A percentile compares a stretch with the other conserved stretches of the same genome.
Conservation (phyloP, 768 basidiomycete species). For the Crucibulum laeve region DNA sequence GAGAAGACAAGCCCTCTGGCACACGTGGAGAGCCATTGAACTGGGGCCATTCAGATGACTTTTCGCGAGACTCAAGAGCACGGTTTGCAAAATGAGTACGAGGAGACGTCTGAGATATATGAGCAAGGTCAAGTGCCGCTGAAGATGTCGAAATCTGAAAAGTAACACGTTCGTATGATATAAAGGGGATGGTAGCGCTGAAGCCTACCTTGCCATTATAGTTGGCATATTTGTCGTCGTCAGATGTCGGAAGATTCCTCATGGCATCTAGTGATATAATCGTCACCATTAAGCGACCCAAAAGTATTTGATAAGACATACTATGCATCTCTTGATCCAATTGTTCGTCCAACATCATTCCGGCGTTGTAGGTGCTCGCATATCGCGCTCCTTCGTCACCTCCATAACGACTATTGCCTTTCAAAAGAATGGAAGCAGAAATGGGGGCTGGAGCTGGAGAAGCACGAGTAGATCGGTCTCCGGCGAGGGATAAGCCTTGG, state of each 20-base stretch:
- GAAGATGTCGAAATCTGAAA: slow-evolving; percentile 78
- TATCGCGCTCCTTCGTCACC: slow-evolving; percentile 58
- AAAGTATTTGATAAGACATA: slow-evolving; percentile 30
- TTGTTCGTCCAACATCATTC: slow-evolving; percentile 91
- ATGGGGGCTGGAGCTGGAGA: slow-evolving; percentile 52
- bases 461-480: slow-evolving; percentile 52
- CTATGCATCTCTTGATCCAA: slow-evolving; percentile 94
- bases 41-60: slow-evolving; percentile 92
- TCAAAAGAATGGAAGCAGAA: slow-evolving; percentile 49
- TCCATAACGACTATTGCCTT: slow-evolving; percentile 46
- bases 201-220: slow-evolving; percentile 64
- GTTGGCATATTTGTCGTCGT: slow-evolving; percentile 80
- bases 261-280: slow-evolving; percentile 63
- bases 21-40: slow-evolving; percentile 63
- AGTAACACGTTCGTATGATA: slow-evolving; percentile 6
- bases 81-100: slow-evolving; percentile 54
- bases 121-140: slow-evolving; percentile 90
- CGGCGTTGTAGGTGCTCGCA: slow-evolving; percentile 69
- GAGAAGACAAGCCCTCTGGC: slow-evolving; percentile 51
- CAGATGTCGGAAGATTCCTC: slow-evolving; percentile 81
- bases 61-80: slow-evolving; percentile 54
- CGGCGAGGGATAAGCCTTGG: slow-evolving; percentile 65
- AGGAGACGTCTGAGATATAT: slow-evolving; percentile 78
- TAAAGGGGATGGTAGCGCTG: slow-evolving; percentile 2
- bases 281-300: background rate